A percentile compares a stretch with the other conserved stretches of the same genome.
phyloP scores from a whole-genome alignment of 1,284 basidiomycete genomes.

The Xerocomus cyaneibrunnescens region DNA sequence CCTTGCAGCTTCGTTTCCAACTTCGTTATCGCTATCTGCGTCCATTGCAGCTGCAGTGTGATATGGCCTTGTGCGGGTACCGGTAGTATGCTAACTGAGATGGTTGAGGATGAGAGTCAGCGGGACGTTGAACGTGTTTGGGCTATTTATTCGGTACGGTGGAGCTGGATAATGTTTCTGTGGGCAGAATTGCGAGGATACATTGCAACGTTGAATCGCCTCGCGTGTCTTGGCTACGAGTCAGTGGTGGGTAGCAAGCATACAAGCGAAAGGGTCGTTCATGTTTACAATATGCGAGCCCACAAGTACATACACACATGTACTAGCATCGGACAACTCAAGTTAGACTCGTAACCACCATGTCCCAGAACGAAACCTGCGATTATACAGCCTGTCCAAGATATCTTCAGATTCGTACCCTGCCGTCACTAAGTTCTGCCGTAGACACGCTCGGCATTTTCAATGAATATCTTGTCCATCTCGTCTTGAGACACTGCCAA shows the following conservation, averaged over 20 bases:
- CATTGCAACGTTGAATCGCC: constrained; percentile 11
- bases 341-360: too few relatives aligned
- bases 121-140: neutral
- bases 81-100: neutral
- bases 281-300: neutral
- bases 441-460: constrained; percentile 68
- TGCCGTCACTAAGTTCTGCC: constrained; percentile 23
- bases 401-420: neutral
- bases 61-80: neutral
- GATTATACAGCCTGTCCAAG: too few relatives aligned
- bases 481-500: constrained; percentile 77
- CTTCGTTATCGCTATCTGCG: constrained; percentile 17
- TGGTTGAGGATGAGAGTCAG: constrained; percentile 1
- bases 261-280: neutral
- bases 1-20: constrained; percentile 20
- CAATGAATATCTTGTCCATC: constrained; percentile 70
- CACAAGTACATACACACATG: neutral
- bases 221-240: constrained; percentile 10
- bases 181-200: neutral
- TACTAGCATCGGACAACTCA: too few relatives aligned
- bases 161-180: neutral
- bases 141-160: constrained; percentile 6
- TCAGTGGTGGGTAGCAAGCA: neutral
- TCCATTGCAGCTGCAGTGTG: constrained; percentile 15
- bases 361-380: too few relatives aligned